Evolutionary conservation across 768 basidiomycete genomes (phyloP), one percentile per base, ranked within the genome.

Genomic region (Serendipita sp.): DNA sequence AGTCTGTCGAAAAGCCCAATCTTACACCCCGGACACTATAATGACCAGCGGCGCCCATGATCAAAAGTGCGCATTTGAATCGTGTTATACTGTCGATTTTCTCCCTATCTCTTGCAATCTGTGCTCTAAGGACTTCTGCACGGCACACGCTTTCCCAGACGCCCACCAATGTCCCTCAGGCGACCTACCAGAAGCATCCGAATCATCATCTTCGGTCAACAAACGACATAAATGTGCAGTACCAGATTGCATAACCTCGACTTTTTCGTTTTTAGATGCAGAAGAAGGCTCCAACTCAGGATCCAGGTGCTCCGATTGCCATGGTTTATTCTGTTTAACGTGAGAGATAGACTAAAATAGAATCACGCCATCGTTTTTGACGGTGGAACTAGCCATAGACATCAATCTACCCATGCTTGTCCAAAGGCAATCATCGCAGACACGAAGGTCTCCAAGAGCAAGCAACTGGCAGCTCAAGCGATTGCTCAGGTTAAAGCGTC

Each of bases 401-500:
- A 60, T 32, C 5, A 3, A 35, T 32, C 56, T 2, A 28, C 28
- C 16, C 56, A 60, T 30, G n/a, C n/a, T n/a, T 60, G 56, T 35
- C 34, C 56, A 37, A 37, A 37, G 28, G 16, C 35, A 51, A n/a
- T 8, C 8, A 5, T 8, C 8, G 48, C n/a, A 32, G 18, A 51
- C 7, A n/a, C n/a, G n/a, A 32, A 32, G 34, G 8, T 37, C 4
- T 60, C 56, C 34, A 60, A 60, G 35, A 37, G 28, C 34, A 24
- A 60, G 37, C 28, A 32, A 37, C 16, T 60, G 8, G 56, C 56
- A 35, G n/a, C 24, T n/a, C 28, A 60, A n/a, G 56, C 56, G 16
- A 60, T 60, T 60, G 18, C 28, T 10, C 28, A 60, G 10, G 28
- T 38, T 18, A 60, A 64, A 34, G 28, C 64, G 18, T 62, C 75